Evolutionary conservation across 2,329 filamentous ascomycete genomes (phyloP), one percentile per base, ranked within the genome.

Genomic region (Epichloe sp.): DNA sequence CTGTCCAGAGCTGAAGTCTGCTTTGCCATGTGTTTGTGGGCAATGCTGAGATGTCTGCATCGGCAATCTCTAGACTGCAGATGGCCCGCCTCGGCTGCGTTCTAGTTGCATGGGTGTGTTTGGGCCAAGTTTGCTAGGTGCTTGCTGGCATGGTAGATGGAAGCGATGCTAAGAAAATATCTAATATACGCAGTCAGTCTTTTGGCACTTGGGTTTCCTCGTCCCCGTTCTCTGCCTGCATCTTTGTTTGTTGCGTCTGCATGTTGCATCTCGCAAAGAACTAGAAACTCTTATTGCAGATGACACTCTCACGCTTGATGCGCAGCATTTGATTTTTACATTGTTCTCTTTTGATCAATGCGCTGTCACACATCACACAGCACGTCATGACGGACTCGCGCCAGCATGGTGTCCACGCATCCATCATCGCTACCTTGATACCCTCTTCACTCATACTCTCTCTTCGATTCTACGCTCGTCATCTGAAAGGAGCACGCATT

Each of bases 391-490:
- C 37, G 15, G 36, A 48, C 11, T 48, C 46, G 19, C 5, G 21
- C 11, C 36, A 40, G 37, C 26, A 15, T 41, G 49, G 47, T 15
- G 44, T 55, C 26, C 53, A 53, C 49, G 49, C 47, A 31, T 49
- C 48, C 31, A 38, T 53, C 34, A 12, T 55, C 17, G n/a, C 31
- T 31, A 46, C 47, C 2, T 38, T 53, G 3, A 10, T 52, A 17
- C 40, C 46, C 2, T 35, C 53, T 5, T 19, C 47, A 14, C 23
- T 46, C 10, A 43, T 50, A n/a, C 45, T 55, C 38, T 41, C 8
- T 4, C 31, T 55, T 31, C 53, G 53, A 17, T 53, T 54, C 34
- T 54, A 55, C 37, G 54, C 54, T 12, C 49, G 54, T 14, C 46
- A 31, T 6, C 38, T 52, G 10, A 55, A 52, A 21, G 44, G 42